Evolutionary conservation across 2,329 filamentous ascomycete species (phyloP).

Genomic region (Pseudonectria buxi): DNA sequence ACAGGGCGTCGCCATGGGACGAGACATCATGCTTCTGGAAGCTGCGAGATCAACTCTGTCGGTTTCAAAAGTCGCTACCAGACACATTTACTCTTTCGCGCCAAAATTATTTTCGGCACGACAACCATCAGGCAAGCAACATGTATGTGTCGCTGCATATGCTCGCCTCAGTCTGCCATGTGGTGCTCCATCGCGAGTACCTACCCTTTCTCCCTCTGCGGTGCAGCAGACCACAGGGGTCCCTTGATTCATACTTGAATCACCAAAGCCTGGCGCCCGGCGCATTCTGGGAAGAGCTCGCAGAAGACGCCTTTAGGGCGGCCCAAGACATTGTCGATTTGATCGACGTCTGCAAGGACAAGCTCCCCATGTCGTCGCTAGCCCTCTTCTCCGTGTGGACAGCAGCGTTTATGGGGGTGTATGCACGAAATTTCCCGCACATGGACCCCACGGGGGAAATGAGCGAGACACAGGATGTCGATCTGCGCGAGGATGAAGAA

Average conservation of each 20-base stretch:
- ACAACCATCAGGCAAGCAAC: slow-evolving; percentile 55
- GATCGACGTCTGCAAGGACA: slow-evolving; percentile 53
- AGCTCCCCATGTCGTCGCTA: slow-evolving; percentile 60
- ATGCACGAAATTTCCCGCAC: slow-evolving; percentile 58
- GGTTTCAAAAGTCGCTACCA: slow-evolving; percentile 38
- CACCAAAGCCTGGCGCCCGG: slow-evolving; percentile 4
- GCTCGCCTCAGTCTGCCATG: slow-evolving; percentile 56
- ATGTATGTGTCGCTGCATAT: slow-evolving; percentile 62
- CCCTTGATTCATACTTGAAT: slow-evolving; percentile 39
- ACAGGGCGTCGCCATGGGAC: slow-evolving; percentile 53
- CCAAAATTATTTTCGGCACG: slow-evolving; percentile 59
- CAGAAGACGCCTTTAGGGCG: slow-evolving; percentile 55
- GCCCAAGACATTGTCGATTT: slow-evolving; percentile 59
- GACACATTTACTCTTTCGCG: slow-evolving; percentile 50
- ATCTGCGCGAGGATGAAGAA: slow-evolving; percentile 1
- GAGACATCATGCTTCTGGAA: slow-evolving; percentile 45
- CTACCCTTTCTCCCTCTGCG: slow-evolving; percentile 27
- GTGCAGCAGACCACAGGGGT: slow-evolving; percentile 42
- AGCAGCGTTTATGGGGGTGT: slow-evolving; percentile 59
- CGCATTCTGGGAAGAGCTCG: slow-evolving; percentile 57
- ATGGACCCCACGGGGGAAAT: slow-evolving; percentile 50
- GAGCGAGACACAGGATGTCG: slow-evolving; percentile 2
- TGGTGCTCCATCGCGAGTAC: slow-evolving; percentile 38
- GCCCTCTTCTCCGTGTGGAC: slow-evolving; percentile 62
- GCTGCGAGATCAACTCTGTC: slow-evolving; percentile 43